Conservation (phyloP, 2,329 filamentous ascomycete species). For the Orbilia oligospora region DNA sequence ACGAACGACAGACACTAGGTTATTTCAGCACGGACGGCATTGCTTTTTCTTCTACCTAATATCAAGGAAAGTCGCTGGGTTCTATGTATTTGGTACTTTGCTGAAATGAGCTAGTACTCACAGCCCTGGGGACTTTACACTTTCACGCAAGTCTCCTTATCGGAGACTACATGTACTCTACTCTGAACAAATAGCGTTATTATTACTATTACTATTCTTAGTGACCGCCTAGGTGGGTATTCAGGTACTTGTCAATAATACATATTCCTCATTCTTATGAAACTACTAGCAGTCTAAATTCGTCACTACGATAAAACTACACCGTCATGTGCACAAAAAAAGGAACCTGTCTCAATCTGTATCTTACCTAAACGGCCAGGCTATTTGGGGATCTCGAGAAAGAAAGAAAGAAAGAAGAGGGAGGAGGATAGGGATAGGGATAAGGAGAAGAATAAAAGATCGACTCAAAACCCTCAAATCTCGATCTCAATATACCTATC, state of each 20-base stretch:
- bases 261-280: not conserved
- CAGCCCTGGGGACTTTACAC: not conserved
- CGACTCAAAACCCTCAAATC: no score
- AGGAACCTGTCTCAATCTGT: conserved; percentile 8
- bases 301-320: not conserved
- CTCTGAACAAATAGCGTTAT: not conserved
- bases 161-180: conserved; percentile 4
- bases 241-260: conserved; percentile 9
- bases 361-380: conserved; percentile 20
- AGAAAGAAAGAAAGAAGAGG: no score
- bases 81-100: no score
- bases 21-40: not conserved
- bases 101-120: no score
- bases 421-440: no score
- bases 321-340: not conserved
- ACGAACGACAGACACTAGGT: not conserved
- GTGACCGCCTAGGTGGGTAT: not conserved
- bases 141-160: not conserved
- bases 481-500: conserved; percentile 1
- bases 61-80: no score
- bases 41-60: not conserved
- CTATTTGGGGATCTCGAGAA: no score
- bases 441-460: no score
- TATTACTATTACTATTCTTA: not conserved
- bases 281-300: not conserved